These are phyloP conservation scores for Aspergillus eucalypticola DNA, from an alignment of 2,329 filamentous ascomycete species.

Conservation along the genomic window DNA sequence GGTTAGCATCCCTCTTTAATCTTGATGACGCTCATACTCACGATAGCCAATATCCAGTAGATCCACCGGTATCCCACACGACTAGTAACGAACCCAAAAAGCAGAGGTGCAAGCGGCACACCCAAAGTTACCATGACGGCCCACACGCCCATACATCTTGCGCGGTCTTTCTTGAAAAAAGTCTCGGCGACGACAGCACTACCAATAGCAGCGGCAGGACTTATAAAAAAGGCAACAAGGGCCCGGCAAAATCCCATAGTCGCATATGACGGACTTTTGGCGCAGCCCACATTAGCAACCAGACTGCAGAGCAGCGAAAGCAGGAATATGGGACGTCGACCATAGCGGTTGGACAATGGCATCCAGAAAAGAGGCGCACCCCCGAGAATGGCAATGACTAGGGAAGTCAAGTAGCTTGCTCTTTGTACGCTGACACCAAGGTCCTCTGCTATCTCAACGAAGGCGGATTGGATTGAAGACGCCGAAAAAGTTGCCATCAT, in stretches of 20 bases:
- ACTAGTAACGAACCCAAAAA: constrained; percentile 48
- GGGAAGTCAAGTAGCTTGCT: constrained; percentile 56
- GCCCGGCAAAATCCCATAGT: constrained; percentile 55
- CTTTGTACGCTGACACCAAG: constrained; percentile 51
- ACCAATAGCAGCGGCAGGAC: constrained; percentile 54
- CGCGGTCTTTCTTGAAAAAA: constrained; percentile 57
- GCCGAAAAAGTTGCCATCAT: constrained; percentile 60
- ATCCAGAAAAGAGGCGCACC: constrained; percentile 57
- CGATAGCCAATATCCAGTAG: constrained; percentile 59
- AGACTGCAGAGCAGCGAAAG: constrained; percentile 51
- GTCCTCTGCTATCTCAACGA: constrained; percentile 54
- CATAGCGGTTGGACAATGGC: constrained; percentile 56
- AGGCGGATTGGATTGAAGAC: constrained; percentile 56
- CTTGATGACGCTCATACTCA: constrained; percentile 24
- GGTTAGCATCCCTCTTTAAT: no score
- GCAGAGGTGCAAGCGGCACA: constrained; percentile 49
- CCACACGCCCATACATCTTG: constrained; percentile 52
- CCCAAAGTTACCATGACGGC: neutral
- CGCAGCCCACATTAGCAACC: constrained; percentile 57
- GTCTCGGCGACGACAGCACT: constrained; percentile 59
- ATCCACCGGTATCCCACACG: constrained; percentile 61
- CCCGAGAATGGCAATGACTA: constrained; percentile 58
- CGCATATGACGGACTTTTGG: constrained; percentile 50
- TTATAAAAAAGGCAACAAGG: constrained; percentile 56
- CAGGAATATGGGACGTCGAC: constrained; percentile 57